Conservation (phyloP, 805 yeast genomes). For the Monosporozyma servazzii region DNA sequence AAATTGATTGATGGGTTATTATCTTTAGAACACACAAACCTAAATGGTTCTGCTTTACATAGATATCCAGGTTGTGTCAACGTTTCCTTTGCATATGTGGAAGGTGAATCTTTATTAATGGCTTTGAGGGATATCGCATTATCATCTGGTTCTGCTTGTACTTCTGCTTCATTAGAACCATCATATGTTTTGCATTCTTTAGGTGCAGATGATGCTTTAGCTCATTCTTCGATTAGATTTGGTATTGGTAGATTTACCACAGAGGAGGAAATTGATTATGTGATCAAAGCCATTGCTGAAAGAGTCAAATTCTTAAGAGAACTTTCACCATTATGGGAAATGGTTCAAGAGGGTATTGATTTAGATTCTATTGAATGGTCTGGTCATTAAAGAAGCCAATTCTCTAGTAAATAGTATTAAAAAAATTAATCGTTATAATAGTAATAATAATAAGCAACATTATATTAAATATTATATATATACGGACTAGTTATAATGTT, state of each 20-base stretch:
- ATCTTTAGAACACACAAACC: conserved; percentile 75
- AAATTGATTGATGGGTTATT: conserved; percentile 67
- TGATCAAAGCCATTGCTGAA: conserved; percentile 75
- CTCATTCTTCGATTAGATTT: conserved; percentile 95
- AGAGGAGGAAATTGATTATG: conserved; percentile 91
- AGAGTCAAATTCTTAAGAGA: conserved; percentile 88
- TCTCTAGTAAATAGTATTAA: neutral
- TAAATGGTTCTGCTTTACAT: conserved; percentile 72
- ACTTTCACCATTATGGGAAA: conserved; percentile 94
- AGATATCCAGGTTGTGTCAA: conserved; percentile 93
- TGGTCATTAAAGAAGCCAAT: conserved; percentile 53
- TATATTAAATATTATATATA: neutral
- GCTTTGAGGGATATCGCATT: conserved; percentile 95
- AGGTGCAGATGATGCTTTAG: conserved; percentile 96
- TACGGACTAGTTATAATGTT: neutral
- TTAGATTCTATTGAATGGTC: conserved; percentile 93
- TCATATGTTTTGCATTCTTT: conserved; percentile 92
- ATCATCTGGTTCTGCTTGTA: conserved; percentile 96
- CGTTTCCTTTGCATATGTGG: conserved; percentile 92
- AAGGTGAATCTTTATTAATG: conserved; percentile 96
- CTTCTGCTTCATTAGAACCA: conserved; percentile 96
- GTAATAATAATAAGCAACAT: neutral
- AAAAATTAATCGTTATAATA: neutral
- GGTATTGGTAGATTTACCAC: conserved; percentile 97
- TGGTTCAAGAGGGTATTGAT: conserved; percentile 98